Conservation (phyloP, 176 grass and related monocot genomes). For the Metroxylon sagu region DNA sequence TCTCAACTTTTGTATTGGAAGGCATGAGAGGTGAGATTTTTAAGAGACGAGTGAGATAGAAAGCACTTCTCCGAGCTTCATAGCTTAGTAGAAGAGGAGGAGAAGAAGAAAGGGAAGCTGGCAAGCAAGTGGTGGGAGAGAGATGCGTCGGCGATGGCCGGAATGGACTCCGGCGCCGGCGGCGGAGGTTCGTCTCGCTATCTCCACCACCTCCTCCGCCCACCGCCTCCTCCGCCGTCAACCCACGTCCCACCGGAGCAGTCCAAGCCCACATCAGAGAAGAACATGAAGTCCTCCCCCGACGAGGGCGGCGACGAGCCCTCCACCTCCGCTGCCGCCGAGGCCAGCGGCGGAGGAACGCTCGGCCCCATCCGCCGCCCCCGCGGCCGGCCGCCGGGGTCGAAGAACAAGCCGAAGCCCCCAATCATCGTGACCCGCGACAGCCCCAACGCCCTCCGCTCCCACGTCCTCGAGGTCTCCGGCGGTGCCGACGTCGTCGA, state of each 20-base stretch:
- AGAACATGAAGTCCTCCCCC: too few species aligned
- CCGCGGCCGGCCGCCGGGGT: constrained; percentile 1
- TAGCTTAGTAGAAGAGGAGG: not conserved
- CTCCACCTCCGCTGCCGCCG: not conserved
- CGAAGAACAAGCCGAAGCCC: constrained; percentile 13
- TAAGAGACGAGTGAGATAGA: not conserved
- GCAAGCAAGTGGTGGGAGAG: constrained; percentile 4
- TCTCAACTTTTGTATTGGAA: not conserved
- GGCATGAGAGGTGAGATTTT: not conserved
- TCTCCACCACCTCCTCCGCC: not conserved
- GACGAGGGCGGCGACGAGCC: too few species aligned
- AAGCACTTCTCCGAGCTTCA: not conserved
- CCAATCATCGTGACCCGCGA: constrained; percentile 10
- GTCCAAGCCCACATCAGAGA: not conserved
- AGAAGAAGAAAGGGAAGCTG: not conserved
- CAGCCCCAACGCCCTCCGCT: constrained; percentile 14
- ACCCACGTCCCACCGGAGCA: not conserved
- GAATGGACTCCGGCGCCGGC: not conserved
- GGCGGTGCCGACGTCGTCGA: constrained; percentile 1
- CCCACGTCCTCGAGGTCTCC: constrained; percentile 7
- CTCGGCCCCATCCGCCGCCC: constrained; percentile 7
- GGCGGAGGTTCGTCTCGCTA: not conserved
- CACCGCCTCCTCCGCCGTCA: not conserved
- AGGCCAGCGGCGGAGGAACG: too few species aligned
- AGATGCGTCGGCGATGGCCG: not conserved